Conservation (phyloP, 345 rosid genomes). For the Geranium rotundifolium region DNA sequence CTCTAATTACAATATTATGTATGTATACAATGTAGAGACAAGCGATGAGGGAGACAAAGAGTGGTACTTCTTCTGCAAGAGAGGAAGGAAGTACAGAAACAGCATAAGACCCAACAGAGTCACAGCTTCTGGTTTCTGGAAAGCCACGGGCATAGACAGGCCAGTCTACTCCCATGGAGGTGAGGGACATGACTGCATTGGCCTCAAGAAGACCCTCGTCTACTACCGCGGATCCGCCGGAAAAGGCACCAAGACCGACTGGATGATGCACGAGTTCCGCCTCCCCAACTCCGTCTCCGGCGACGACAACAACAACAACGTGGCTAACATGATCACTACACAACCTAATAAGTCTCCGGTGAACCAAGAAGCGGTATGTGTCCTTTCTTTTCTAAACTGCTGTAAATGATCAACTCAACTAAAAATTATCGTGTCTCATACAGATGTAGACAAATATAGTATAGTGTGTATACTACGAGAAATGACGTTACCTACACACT, state of each 20-base stretch:
- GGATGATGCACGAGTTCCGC: conserved; percentile 99
- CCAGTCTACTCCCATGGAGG: conserved; percentile 35
- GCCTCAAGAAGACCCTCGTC: conserved; percentile 84
- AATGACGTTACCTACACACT: too few relatives aligned
- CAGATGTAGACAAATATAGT: neutral
- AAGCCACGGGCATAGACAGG: conserved; percentile 93
- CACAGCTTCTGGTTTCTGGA: conserved; percentile 93
- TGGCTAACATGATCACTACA: neutral
- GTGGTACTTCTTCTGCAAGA: conserved; percentile 73
- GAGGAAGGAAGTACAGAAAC: conserved; percentile 87
- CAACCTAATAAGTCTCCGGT: conserved; percentile 15
- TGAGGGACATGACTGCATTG: conserved; percentile 40
- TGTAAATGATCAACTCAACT: too few relatives aligned
- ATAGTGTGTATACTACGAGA: too few relatives aligned
- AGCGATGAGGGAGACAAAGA: conserved; percentile 43
- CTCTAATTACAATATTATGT: too few relatives aligned
- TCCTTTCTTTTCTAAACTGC: too few relatives aligned
- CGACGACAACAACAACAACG: neutral
- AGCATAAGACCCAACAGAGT: conserved; percentile 91
- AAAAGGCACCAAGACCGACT: conserved; percentile 89
- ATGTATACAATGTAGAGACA: conserved; percentile 21
- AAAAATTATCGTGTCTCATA: too few relatives aligned
- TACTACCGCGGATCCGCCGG: conserved; percentile 86
- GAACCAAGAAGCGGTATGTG: conserved; percentile 55
- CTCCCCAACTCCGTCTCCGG: conserved; percentile 33